These are phyloP conservation scores for Chamaenerion angustifolium DNA, from an alignment of 345 rosid genomes.

Conservation along the genomic window DNA sequence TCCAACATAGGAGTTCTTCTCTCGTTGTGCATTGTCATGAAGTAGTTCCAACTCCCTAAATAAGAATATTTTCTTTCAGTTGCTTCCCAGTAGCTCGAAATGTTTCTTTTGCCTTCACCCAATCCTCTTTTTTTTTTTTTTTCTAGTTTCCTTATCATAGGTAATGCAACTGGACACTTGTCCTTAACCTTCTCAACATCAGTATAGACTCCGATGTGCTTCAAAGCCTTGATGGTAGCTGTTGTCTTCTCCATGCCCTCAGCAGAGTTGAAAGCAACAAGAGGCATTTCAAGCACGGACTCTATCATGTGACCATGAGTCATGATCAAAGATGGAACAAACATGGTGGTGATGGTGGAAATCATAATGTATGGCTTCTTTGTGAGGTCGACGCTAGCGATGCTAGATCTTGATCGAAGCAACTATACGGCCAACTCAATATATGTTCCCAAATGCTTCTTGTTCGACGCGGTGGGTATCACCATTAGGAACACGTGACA, in stretches of 20 bases:
- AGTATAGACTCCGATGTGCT: slow-evolving; percentile 76
- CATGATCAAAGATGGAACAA: slow-evolving; percentile 73
- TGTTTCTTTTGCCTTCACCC: slow-evolving; percentile 99
- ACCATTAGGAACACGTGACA: slow-evolving; percentile 95
- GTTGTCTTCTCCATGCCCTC: slow-evolving; percentile 77
- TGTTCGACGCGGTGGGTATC: slow-evolving; percentile 99
- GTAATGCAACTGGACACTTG: slow-evolving; percentile 71
- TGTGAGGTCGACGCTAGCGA: slow-evolving; percentile 85
- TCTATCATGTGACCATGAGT: slow-evolving; percentile 87
- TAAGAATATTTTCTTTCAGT: slow-evolving; percentile 94
- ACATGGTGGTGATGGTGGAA: slow-evolving; percentile 84
- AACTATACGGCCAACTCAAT: slow-evolving; percentile 97
- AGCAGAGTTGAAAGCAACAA: slow-evolving; percentile 51
- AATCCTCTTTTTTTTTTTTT: slow-evolving; percentile 96
- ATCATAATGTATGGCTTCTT: slow-evolving; percentile 73
- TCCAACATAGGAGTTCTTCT: slow-evolving; percentile 92
- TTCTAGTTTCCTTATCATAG: slow-evolving; percentile 93
- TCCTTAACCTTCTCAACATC: slow-evolving; percentile 86
- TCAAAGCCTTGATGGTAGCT: slow-evolving; percentile 59
- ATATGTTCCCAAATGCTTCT: slow-evolving; percentile 99
- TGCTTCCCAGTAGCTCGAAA: slow-evolving; percentile 88
- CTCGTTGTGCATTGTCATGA: slow-evolving; percentile 91
- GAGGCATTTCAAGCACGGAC: slow-evolving; percentile 75
- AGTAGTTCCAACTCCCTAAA: slow-evolving; percentile 99
- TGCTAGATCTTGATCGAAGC: slow-evolving; percentile 98